A percentile compares a stretch with the other conserved stretches of the same genome.
Evolutionary conservation across 495 filamentous ascomycete species (phyloP).

Genomic region (Xylaria longipes): DNA sequence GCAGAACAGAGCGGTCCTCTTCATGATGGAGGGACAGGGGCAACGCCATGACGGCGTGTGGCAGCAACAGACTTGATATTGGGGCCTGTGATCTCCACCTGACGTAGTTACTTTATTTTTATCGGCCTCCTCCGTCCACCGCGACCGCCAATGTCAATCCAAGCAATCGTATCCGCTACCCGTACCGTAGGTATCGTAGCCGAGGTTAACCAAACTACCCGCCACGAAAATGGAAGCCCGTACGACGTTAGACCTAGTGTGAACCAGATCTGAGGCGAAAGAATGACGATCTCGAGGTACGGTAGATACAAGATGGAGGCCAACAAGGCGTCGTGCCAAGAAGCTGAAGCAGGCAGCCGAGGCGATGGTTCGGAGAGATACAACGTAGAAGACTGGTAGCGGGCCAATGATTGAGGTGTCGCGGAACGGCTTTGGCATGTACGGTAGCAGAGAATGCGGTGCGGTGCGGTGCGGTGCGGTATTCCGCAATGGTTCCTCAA

Average conservation of each 20-base stretch:
- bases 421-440: background rate
- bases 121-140: background rate
- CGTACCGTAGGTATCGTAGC: background rate
- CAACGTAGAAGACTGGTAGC: conserved; percentile 29
- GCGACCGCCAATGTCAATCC: background rate
- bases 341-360: conserved; percentile 34
- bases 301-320: conserved; percentile 4
- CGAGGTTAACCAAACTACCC: background rate
- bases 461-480: conserved; percentile 7
- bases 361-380: conserved; percentile 29
- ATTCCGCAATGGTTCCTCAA: conserved; percentile 28
- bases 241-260: conserved; percentile 1
- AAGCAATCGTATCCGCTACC: background rate
- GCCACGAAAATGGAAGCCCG: background rate
- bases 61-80: conserved; percentile 21
- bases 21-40: conserved; percentile 41
- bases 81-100: conserved; percentile 4
- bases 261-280: background rate
- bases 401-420: conserved; percentile 9
- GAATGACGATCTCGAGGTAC: background rate
- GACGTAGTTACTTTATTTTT: background rate
- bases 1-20: conserved; percentile 39
- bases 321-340: conserved; percentile 16
- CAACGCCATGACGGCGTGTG: conserved; percentile 36
- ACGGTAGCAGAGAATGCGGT: conserved; percentile 8